phyloP scores from a whole-genome alignment of 2,329 filamentous ascomycete genomes.

The Beauveria medogensis region DNA sequence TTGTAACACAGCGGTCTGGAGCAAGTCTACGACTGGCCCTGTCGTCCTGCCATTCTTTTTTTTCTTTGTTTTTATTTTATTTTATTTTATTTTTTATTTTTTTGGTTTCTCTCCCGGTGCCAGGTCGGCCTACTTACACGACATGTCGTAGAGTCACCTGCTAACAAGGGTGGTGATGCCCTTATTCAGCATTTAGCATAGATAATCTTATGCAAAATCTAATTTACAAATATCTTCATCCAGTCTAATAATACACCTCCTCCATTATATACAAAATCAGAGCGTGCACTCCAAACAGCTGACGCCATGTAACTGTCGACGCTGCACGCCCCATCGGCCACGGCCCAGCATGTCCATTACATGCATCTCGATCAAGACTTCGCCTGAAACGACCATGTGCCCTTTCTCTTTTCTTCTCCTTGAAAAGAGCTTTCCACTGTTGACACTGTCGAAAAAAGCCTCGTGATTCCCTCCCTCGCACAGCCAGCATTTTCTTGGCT shows the following conservation, averaged over 20 bases:
- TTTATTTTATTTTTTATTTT: no score
- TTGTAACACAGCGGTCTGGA: no score
- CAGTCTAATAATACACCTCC: not conserved
- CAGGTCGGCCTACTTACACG: no score
- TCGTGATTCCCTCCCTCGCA: not conserved
- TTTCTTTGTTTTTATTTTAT: no score
- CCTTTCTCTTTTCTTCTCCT: not conserved
- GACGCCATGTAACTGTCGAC: not conserved
- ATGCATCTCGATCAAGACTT: constrained; percentile 1
- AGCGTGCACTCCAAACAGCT: not conserved
- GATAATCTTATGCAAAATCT: no score
- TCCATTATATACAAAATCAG: not conserved
- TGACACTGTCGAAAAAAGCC: not conserved
- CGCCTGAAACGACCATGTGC: constrained; percentile 4
- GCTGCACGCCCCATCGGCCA: not conserved
- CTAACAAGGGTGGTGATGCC: no score
- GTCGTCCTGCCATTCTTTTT: no score
- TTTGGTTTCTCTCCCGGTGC: no score
- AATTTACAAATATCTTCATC: no score
- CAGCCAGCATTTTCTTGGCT: not conserved
- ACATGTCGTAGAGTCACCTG: no score
- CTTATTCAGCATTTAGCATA: no score
- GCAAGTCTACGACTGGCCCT: no score
- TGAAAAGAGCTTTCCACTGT: not conserved
- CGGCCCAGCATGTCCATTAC: not conserved